Evolutionary conservation across 2,329 filamentous ascomycete genomes (phyloP), one percentile per base, ranked within the genome.

Genomic region (Epicoccum sorghinum): DNA sequence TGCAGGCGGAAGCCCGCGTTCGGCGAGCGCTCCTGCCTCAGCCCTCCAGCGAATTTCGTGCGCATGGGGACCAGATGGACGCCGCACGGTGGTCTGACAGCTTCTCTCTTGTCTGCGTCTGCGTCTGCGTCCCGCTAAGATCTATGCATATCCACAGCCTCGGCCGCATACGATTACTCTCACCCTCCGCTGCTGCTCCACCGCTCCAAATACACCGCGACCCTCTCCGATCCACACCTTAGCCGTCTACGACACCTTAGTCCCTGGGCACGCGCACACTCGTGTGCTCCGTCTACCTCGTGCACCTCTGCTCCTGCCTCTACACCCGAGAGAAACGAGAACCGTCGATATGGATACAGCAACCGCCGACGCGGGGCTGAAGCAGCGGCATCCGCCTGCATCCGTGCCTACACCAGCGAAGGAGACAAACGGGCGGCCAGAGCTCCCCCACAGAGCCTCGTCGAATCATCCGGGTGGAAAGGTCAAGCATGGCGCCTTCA

Each of bases 401-500:
- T 65, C 67, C 61, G 62, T 61, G 12, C 55, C 60, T 22, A 48
- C 59, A n/a, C 46, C 57, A 50, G 43, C 62, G 35, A 59, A 59
- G 47, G 52, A 59, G 27, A 49, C 56, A 39, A 50, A 55, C 33
- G 56, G 57, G 38, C 55, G 59, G 13, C 54, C 58, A 30, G 59
- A 44, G 42, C 55, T 49, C 55, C 35, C 54, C 44, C 5, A 38
- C 52, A 23, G 51, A 55, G 44, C 27, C 47, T 55, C 64, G 7
- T 55, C 52, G 3, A 44, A 55, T 30, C 74, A 76, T 43, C 75
- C 74, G 14, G 70, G 64, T 23, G 75, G 74, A 5, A 65, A 69
- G 10, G 67, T 75, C 52, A 77, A 77, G 61, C 77, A 80, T 73
- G 78, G 78, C 52, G 58, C 63, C 6, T 60, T 69, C 52, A 71